Percentiles rank a stretch among this genome's conserved stretches.
These are phyloP conservation scores for Candida sanyiensis DNA, from an alignment of 805 yeast species.

Conservation along the genomic window DNA sequence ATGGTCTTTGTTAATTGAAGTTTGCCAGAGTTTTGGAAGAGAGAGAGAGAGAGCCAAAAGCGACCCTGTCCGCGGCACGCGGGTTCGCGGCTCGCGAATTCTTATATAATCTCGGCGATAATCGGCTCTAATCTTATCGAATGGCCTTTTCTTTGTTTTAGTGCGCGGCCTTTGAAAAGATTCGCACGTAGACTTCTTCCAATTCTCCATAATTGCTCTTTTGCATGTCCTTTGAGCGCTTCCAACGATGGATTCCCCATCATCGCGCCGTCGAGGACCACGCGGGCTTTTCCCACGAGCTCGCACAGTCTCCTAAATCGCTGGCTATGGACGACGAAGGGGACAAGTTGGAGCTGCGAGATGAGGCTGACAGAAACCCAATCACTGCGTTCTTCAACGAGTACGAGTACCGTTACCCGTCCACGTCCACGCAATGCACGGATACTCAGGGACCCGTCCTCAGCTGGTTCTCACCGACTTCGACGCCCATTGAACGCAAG, in stretches of 20 bases:
- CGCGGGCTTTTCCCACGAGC: background rate
- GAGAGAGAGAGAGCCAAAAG: too few species aligned
- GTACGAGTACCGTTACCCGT: constrained; percentile 49
- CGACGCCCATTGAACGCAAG: constrained; percentile 38
- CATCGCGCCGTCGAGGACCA: background rate
- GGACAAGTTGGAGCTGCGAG: constrained; percentile 28
- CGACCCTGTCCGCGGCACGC: too few species aligned
- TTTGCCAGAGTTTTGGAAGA: background rate
- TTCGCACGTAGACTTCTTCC: too few species aligned
- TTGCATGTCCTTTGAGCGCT: background rate
- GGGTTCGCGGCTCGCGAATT: too few species aligned
- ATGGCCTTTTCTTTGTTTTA: too few species aligned
- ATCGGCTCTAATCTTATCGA: too few species aligned
- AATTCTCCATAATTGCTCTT: too few species aligned
- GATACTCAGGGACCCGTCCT: constrained; percentile 37
- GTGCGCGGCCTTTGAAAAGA: too few species aligned
- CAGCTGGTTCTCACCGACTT: constrained; percentile 45
- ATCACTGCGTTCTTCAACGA: constrained; percentile 44
- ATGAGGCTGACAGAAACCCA: constrained; percentile 37
- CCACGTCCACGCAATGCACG: constrained; percentile 27
- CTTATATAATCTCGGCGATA: too few species aligned
- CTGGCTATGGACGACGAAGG: background rate
- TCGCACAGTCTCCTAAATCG: background rate
- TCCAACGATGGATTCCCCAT: constrained; percentile 1
- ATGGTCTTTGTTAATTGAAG: background rate